These are phyloP conservation scores for Penicillium oxalicum DNA, from an alignment of 2,329 filamentous ascomycete genomes.

Conservation along the genomic window DNA sequence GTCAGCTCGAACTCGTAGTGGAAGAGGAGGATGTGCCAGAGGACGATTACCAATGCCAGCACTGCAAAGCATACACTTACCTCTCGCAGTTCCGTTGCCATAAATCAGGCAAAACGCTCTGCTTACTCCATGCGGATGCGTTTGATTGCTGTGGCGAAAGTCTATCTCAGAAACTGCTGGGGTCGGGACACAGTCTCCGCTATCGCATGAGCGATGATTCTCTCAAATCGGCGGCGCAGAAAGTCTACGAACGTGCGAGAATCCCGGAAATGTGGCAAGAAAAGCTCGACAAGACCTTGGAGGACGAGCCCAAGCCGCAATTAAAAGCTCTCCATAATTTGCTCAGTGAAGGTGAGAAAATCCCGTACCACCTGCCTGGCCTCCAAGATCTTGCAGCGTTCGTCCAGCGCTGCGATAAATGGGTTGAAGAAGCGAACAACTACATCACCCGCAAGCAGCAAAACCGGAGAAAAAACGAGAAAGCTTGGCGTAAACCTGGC, in stretches of 20 bases:
- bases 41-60: constrained; percentile 84
- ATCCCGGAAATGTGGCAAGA: constrained; percentile 85
- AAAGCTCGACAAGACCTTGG: constrained; percentile 77
- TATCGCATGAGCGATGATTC: constrained; percentile 71
- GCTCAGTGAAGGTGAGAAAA: constrained; percentile 89
- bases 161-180: constrained; percentile 61
- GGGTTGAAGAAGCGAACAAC: constrained; percentile 93
- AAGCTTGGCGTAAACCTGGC: constrained; percentile 68
- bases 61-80: constrained; percentile 90
- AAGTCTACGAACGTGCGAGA: constrained; percentile 77
- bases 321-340: constrained; percentile 79
- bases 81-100: constrained; percentile 84
- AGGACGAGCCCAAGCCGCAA: constrained; percentile 76
- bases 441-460: constrained; percentile 98
- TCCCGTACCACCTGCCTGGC: constrained; percentile 81
- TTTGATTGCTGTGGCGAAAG: constrained; percentile 72
- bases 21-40: constrained; percentile 74
- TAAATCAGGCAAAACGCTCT: constrained; percentile 73
- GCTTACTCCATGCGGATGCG: constrained; percentile 71
- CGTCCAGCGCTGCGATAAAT: constrained; percentile 93
- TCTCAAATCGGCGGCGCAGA: constrained; percentile 62
- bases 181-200: constrained; percentile 65
- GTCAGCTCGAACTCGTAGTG: constrained; percentile 57
- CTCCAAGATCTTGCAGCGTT: constrained; percentile 77
- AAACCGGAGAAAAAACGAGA: constrained; percentile 91